phyloP scores from a whole-genome alignment of 2,329 filamentous ascomycete species.

The Colletotrichum sp. region DNA sequence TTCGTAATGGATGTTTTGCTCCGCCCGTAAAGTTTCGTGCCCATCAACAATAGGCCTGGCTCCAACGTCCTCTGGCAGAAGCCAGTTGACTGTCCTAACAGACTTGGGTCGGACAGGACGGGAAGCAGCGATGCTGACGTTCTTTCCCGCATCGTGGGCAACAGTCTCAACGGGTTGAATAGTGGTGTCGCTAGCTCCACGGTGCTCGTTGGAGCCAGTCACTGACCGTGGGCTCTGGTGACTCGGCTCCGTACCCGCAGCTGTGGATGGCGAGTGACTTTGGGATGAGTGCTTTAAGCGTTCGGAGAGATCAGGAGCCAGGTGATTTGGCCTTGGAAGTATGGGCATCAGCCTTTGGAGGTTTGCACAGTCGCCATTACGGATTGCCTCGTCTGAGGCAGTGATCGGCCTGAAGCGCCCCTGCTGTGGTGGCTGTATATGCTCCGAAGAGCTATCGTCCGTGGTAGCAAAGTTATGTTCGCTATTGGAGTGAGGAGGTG shows the following conservation, averaged over 20 bases:
- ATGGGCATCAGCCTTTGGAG: neutral
- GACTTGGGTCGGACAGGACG: neutral
- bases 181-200: conserved; percentile 28
- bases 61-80: neutral
- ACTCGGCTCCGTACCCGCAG: conserved; percentile 4
- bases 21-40: neutral
- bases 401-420: neutral
- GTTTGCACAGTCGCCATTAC: neutral
- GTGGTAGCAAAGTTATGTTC: neutral
- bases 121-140: neutral
- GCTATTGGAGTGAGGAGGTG: neutral
- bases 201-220: conserved; percentile 17
- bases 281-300: neutral
- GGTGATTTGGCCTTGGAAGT: neutral
- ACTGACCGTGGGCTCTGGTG: conserved; percentile 36
- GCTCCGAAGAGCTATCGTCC: neutral
- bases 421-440: neutral
- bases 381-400: neutral
- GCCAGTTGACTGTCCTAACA: conserved; percentile 5
- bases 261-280: conserved; percentile 15
- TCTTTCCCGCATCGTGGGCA: neutral
- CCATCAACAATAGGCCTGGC: neutral
- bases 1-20: neutral
- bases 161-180: conserved; percentile 24
- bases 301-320: neutral